These are phyloP conservation scores for Xerocomus brunneocitrinus DNA, from an alignment of 768 basidiomycete genomes.

Conservation along the genomic window DNA sequence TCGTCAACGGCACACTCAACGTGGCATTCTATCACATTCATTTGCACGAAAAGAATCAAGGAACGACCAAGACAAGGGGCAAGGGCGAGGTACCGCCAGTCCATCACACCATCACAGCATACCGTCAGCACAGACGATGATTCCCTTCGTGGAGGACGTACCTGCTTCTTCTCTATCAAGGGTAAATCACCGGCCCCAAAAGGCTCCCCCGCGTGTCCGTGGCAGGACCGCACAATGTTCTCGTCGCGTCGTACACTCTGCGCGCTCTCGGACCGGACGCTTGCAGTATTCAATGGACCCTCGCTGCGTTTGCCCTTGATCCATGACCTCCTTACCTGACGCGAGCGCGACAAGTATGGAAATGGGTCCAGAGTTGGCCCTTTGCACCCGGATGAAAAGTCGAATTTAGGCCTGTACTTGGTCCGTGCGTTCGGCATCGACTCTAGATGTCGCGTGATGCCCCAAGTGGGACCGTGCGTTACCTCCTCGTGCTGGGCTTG, in stretches of 20 bases:
- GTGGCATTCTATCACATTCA: conserved; percentile 20
- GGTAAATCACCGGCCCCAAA: conserved; percentile 22
- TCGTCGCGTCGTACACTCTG: background rate
- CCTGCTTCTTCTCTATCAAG: conserved; percentile 28
- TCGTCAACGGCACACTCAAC: conserved; percentile 35
- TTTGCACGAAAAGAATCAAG: background rate
- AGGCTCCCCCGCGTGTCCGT: conserved; percentile 3
- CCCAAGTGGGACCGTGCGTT: conserved; percentile 5
- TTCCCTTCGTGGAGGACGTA: conserved; percentile 28
- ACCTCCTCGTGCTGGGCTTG: background rate
- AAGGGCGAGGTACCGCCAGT: conserved; percentile 13
- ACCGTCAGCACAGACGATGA: conserved; percentile 21
- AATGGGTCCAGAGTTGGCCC: conserved; percentile 15
- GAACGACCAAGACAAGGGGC: background rate
- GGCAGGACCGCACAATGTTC: background rate
- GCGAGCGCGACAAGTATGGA: conserved; percentile 18
- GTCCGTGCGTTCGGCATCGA: conserved; percentile 25
- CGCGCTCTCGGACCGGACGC: background rate
- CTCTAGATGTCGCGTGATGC: conserved; percentile 1
- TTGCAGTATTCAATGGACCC: background rate
- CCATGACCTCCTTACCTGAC: conserved; percentile 9
- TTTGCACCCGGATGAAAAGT: conserved; percentile 8
- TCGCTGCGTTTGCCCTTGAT: conserved; percentile 11
- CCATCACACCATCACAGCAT: conserved; percentile 12
- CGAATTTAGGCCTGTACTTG: conserved; percentile 25